Evolutionary conservation across 331 rosid genomes (phyloP), one percentile per base, ranked within the genome.

Genomic region (Arachis monticola): DNA sequence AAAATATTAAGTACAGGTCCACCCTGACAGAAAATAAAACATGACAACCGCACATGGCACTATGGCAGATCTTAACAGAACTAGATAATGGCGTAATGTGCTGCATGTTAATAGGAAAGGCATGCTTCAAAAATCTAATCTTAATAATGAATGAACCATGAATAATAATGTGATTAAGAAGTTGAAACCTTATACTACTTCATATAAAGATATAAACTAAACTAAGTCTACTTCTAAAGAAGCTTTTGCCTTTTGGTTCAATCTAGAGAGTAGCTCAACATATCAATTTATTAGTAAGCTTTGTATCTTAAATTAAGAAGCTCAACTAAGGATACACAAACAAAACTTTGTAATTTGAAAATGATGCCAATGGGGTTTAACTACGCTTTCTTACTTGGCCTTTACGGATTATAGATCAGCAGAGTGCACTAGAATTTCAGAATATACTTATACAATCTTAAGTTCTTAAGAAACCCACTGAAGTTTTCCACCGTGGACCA

Each of bases 261-360:
- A 32, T 60, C 46, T 61, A 62, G 42, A 53, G 64, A 64, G 79
- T 42, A 64, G 66, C 65, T 65, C 58, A 73, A 27, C 47, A 44
- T 58, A 27, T 30, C 22, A 52, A 13, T 32, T 80, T 67, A 67
- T 80, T 80, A 51, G 46, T 51, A 42, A 78, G 11, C 56, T 77
- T 10, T 73, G 48, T 38, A 45, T 60, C 40, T 35, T 2, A 35
- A 35, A 35, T 35, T 35, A 35, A 32, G 38, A 35, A 35, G 40
- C 4, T 35, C 40, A 69, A 69, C 66, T 53, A 55, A 57, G 63
- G 4, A 80, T 58, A 8, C 32, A 17, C 6, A 60, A 60, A 47
- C 68, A 69, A 53, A 68, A 31, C 30, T 45, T 12, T 11, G 12
- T 40, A 42, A 40, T 14, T 56, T 30, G 44, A 10, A 64, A 71